A percentile compares a stretch with the other conserved stretches of the same genome.
phyloP scores from a whole-genome alignment of 257 asterid genomes.

The Penstemon newberryi region DNA sequence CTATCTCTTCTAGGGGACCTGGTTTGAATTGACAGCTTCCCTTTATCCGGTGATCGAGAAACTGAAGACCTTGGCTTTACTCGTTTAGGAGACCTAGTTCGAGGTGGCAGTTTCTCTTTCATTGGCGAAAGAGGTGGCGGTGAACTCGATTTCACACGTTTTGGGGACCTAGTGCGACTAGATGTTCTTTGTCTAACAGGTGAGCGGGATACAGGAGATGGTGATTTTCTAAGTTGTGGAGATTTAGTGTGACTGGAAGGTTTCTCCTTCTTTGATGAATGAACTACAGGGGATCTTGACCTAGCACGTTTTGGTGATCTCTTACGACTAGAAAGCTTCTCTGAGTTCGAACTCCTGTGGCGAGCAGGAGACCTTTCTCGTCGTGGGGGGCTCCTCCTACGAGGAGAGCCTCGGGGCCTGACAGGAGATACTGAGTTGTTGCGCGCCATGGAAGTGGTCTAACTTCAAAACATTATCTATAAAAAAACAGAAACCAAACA shows the following conservation, averaged over 20 bases:
- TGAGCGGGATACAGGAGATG: not conserved
- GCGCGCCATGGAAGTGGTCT: conserved; percentile 54
- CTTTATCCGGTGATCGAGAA: no score
- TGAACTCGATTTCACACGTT: no score
- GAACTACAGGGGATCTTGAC: conserved; percentile 49
- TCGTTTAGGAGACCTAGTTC: conserved; percentile 44
- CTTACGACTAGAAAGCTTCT: conserved; percentile 34
- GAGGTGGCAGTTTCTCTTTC: no score
- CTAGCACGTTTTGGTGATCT: not conserved
- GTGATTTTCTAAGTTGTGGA: no score
- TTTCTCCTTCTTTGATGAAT: conserved; percentile 42
- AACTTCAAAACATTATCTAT: not conserved
- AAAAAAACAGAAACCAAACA: not conserved
- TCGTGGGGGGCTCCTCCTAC: conserved; percentile 26
- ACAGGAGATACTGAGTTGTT: conserved; percentile 51
- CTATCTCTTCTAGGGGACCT: no score
- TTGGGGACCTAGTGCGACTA: conserved; percentile 18
- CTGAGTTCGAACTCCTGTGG: conserved; percentile 44
- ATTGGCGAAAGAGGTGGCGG: no score
- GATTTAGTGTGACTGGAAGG: no score
- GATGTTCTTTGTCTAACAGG: conserved; percentile 23
- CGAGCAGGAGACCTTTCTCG: conserved; percentile 51
- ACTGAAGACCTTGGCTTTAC: conserved; percentile 29
- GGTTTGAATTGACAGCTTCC: no score
- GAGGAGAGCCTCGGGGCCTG: conserved; percentile 30